Evolutionary conservation across 352 stramenopile genomes (phyloP), one percentile per base, ranked within the genome.

Genomic region (Globisporangium nodosum): DNA sequence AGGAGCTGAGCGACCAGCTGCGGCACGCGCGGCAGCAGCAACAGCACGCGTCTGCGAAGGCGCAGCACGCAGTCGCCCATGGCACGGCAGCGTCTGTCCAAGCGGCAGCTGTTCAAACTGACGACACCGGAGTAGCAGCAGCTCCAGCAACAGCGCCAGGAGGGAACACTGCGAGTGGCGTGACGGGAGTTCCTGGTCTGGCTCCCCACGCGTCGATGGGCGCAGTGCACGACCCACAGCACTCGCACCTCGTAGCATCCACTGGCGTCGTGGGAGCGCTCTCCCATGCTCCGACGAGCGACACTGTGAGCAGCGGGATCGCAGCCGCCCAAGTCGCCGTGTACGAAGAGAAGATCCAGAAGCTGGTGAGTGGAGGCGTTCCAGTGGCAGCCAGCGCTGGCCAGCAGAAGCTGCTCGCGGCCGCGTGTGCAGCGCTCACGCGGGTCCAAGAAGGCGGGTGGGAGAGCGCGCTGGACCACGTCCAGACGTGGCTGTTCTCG

Each of bases 321-420:
- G 76, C 68, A 2, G 66, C 67, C 1, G 61, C 75, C 11, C 73
- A 86, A 56, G 72, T 86, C 54, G 78, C 78, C 0, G 78, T 81
- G 52, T 88, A 90, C 58, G 78, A 93, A 74, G 79, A 81, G 58
- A 83, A 85, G 49, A 72, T 88, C 43, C 70, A 82, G 48, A 73
- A 76, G 58, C 52, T 93, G 77, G 81, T 92, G 74, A 42, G 74
- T 74, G 27, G 13, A 30, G 33, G 24, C 30, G 33, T n/a, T 48
- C 46, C 39, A 24, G 46, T 31, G 18, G 49, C 6, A 40, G 31
- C 13, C 24, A 37, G 24, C 2, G n/a, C 18, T 3, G 43, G 12
- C 13, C 49, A 48, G 39, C 53, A 66, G n/a, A 16, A 49, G 24
- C 2, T 63, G n/a, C 15, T 67, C 37, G 52, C 56, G 43, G 49